A percentile compares a stretch with the other conserved stretches of the same genome.
Evolutionary conservation across 768 basidiomycete species (phyloP).

Genomic region (Pleurotus ostreatus): DNA sequence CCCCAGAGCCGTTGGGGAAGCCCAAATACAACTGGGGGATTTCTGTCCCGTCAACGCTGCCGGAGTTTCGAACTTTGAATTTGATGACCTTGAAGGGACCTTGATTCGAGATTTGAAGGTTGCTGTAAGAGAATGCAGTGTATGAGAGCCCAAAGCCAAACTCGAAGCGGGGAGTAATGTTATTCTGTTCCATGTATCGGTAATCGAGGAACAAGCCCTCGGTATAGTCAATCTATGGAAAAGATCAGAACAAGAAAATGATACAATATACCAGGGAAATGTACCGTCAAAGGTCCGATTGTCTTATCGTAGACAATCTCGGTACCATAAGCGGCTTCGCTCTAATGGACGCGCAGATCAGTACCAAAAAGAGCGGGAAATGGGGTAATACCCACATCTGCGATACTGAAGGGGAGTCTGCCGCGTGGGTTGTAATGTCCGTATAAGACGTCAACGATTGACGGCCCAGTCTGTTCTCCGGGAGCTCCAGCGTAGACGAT

Average conservation of each 20-base stretch:
- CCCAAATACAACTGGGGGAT: constrained; percentile 1
- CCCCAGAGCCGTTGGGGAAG: background rate
- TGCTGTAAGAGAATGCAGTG: constrained; percentile 59
- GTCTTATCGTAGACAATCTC: constrained; percentile 3
- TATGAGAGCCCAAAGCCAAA: constrained; percentile 37
- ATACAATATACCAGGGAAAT: constrained; percentile 7
- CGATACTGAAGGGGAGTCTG: constrained; percentile 72
- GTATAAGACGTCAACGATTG: constrained; percentile 66
- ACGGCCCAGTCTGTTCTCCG: constrained; percentile 69
- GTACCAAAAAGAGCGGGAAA: background rate
- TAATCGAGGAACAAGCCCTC: constrained; percentile 73
- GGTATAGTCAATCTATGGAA: constrained; percentile 52
- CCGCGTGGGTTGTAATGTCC: constrained; percentile 63
- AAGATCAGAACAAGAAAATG: constrained; percentile 11
- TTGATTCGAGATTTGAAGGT: background rate
- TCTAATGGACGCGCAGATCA: background rate
- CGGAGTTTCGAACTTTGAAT: background rate
- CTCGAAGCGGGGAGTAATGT: constrained; percentile 6
- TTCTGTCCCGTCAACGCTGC: constrained; percentile 1
- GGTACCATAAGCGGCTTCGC: background rate
- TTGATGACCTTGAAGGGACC: background rate
- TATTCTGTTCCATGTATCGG: constrained; percentile 61
- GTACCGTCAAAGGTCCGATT: constrained; percentile 14
- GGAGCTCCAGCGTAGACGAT: constrained; percentile 64
- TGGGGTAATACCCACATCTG: constrained; percentile 29